A percentile compares a stretch with the other conserved stretches of the same genome.
Conservation (phyloP, 2,329 filamentous ascomycete genomes). For the Ilyonectria robusta region DNA sequence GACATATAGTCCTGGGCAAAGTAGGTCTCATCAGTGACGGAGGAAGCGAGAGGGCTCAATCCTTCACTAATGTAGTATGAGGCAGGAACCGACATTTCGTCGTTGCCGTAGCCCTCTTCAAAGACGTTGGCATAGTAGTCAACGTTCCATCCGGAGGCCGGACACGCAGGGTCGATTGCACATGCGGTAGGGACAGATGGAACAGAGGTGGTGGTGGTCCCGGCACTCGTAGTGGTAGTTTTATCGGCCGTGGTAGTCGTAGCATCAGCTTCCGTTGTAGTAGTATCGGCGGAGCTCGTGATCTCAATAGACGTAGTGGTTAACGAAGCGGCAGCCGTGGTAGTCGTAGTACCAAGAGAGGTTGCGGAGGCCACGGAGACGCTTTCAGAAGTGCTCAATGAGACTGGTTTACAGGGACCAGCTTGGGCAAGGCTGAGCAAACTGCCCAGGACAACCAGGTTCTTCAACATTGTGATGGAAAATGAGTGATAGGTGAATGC, state of each 20-base stretch:
- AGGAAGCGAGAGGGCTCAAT: slow-evolving; percentile 29
- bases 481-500: not conserved
- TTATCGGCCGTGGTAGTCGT: not conserved
- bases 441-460: slow-evolving; percentile 7
- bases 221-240: not conserved
- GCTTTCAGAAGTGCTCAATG: not conserved
- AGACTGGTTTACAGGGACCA: slow-evolving; percentile 7
- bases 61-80: slow-evolving; percentile 43
- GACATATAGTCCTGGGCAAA: slow-evolving; percentile 35
- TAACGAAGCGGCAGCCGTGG: not conserved
- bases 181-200: not conserved
- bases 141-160: slow-evolving; percentile 30
- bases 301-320: not conserved
- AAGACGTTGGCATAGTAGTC: slow-evolving; percentile 43
- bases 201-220: slow-evolving; percentile 1
- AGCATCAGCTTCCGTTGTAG: not conserved
- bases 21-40: slow-evolving; percentile 31
- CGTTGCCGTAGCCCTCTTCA: slow-evolving; percentile 37
- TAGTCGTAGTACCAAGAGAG: not conserved
- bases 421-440: slow-evolving; percentile 12
- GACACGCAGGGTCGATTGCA: slow-evolving; percentile 10
- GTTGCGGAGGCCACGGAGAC: not conserved
- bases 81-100: slow-evolving; percentile 33
- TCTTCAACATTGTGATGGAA: slow-evolving; percentile 10
- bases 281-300: not conserved